Percentiles rank a stretch among this genome's conserved stretches.
These are phyloP conservation scores for Talaromyces islandicus DNA, from an alignment of 2,329 filamentous ascomycete species.

Conservation along the genomic window DNA sequence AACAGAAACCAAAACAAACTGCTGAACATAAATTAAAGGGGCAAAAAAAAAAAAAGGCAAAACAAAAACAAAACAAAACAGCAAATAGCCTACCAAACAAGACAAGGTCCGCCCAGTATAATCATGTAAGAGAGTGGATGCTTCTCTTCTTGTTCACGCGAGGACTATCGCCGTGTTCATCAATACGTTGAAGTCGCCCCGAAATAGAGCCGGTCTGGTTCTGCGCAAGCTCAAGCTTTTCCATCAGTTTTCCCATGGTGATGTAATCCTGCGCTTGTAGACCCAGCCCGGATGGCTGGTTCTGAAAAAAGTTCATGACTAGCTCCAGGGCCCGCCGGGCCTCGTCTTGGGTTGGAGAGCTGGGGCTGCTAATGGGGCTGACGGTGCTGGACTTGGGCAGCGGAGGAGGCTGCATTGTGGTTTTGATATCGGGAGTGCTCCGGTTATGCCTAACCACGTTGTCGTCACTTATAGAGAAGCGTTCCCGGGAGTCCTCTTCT, in stretches of 20 bases:
- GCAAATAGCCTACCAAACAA: constrained; percentile 14
- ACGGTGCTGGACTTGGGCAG: constrained; percentile 34
- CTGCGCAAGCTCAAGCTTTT: constrained; percentile 71
- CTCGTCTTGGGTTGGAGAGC: constrained; percentile 75
- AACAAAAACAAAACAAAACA: constrained; percentile 13
- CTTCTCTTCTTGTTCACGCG: constrained; percentile 42
- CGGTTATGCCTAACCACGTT: constrained; percentile 38
- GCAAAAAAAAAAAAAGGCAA: constrained; percentile 12
- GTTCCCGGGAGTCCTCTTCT: constrained; percentile 33
- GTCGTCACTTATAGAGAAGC: constrained; percentile 15
- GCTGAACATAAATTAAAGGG: not conserved
- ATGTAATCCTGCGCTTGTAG: constrained; percentile 65
- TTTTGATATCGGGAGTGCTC: constrained; percentile 40
- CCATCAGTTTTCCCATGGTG: constrained; percentile 73
- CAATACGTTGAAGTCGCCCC: constrained; percentile 39
- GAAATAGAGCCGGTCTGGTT: constrained; percentile 32
- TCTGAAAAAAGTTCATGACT: constrained; percentile 74
- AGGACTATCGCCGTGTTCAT: constrained; percentile 36
- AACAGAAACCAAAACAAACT: not conserved
- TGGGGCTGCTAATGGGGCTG: constrained; percentile 53
- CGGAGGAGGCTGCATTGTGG: constrained; percentile 34
- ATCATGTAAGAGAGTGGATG: constrained; percentile 36
- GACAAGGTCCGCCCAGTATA: not conserved
- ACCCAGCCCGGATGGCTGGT: constrained; percentile 61
- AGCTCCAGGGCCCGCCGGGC: constrained; percentile 75